Evolutionary conservation across 768 basidiomycete genomes (phyloP).

Genomic region (Coprinopsis sp.): DNA sequence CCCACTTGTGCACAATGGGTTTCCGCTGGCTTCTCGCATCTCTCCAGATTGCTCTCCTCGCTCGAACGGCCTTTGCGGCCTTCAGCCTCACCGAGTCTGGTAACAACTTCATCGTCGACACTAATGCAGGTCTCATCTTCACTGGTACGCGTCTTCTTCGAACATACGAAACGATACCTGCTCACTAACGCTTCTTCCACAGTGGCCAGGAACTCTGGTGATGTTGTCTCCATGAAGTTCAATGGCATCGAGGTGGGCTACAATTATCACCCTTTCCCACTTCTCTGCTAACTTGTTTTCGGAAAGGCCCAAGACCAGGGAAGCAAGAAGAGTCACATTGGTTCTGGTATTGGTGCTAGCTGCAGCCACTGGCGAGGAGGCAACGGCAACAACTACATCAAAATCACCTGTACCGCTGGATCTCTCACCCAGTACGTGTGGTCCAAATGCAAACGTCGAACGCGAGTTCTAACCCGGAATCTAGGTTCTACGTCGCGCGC

Average conservation of each 20-base stretch:
- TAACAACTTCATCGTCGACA: conserved; percentile 26
- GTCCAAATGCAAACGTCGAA: not conserved
- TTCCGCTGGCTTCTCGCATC: not conserved
- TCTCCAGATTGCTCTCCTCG: not conserved
- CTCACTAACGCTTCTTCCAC: conserved; percentile 7
- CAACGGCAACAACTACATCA: conserved; percentile 31
- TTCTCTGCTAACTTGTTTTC: not conserved
- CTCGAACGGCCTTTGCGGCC: conserved; percentile 5
- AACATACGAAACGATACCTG: not conserved
- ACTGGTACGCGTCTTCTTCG: conserved; percentile 15
- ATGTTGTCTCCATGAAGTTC: conserved; percentile 32
- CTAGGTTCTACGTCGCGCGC: conserved; percentile 29
- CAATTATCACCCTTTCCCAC: not conserved
- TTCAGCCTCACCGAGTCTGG: conserved; percentile 30
- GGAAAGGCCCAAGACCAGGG: conserved; percentile 27
- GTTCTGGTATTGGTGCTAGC: conserved; percentile 28
- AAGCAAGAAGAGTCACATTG: conserved; percentile 28
- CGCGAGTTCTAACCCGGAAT: not conserved
- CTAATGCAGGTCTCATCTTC: conserved; percentile 29
- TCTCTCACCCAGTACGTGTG: conserved; percentile 26
- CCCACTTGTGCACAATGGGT: not conserved
- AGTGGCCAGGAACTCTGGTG: conserved; percentile 28
- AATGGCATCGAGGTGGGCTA: conserved; percentile 27
- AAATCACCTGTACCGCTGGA: conserved; percentile 32
- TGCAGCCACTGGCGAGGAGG: conserved; percentile 26